phyloP scores from a whole-genome alignment of 805 yeast genomes.

The Lipomyces chichibuensis region DNA sequence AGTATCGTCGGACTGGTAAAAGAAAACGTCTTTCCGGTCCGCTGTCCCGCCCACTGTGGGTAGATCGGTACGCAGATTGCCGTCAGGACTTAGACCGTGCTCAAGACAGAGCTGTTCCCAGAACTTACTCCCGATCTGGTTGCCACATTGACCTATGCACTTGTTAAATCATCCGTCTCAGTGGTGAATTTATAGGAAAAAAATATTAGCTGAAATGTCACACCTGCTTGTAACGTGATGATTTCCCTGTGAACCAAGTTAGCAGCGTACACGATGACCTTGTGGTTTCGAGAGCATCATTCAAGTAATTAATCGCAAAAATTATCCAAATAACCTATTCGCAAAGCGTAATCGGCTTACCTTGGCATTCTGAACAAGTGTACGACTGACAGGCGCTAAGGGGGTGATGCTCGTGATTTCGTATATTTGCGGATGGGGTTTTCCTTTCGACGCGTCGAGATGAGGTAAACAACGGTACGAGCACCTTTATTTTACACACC shows the following conservation, averaged over 20 bases:
- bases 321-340: not conserved
- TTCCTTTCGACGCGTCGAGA: not conserved
- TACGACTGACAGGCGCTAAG: not conserved
- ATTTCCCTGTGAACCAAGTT: slow-evolving; percentile 34
- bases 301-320: not conserved
- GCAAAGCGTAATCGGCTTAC: slow-evolving; percentile 1
- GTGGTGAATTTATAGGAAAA: not conserved
- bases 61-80: slow-evolving; percentile 47
- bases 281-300: not conserved
- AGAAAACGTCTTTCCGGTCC: slow-evolving; percentile 84
- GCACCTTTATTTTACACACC: not conserved
- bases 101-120: slow-evolving; percentile 89
- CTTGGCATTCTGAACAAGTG: slow-evolving; percentile 19
- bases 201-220: not conserved
- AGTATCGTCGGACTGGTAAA: slow-evolving; percentile 70
- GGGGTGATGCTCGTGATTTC: not conserved
- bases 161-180: not conserved
- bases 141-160: slow-evolving; percentile 84
- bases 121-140: slow-evolving; percentile 89
- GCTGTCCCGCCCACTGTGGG: slow-evolving; percentile 36
- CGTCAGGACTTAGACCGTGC: slow-evolving; percentile 78
- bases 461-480: slow-evolving; percentile 17
- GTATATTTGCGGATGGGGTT: not conserved
- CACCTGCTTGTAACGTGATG: slow-evolving; percentile 40
- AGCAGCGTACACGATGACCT: not conserved